phyloP scores from a whole-genome alignment of 2,329 filamentous ascomycete genomes.

The Aspergillus fijiensis region DNA sequence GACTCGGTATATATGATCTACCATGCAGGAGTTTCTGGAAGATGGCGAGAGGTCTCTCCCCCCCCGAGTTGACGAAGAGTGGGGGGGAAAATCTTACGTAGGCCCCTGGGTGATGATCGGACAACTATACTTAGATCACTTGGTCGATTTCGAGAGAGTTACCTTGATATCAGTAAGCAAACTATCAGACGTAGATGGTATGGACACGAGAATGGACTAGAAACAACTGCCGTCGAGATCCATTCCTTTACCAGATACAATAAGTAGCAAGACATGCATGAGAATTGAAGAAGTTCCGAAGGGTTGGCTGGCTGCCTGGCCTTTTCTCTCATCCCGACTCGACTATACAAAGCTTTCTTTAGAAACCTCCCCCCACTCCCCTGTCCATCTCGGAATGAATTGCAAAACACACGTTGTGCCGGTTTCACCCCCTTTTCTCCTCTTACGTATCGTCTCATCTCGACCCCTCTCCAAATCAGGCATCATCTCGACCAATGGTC shows the following conservation, averaged over 20 bases:
- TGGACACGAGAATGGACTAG: background rate
- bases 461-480: background rate
- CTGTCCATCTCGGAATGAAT: background rate
- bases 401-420: background rate
- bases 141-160: no score
- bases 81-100: no score
- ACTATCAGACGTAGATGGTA: no score
- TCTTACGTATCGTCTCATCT: background rate
- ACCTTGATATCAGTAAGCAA: no score
- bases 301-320: background rate
- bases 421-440: background rate
- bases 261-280: background rate
- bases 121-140: no score
- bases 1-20: no score
- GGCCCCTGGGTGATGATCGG: no score
- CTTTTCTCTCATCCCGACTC: background rate
- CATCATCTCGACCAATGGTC: background rate
- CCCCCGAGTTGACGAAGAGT: no score
- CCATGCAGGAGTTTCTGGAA: no score
- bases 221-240: background rate
- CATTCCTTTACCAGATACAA: background rate
- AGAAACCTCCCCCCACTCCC: background rate
- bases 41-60: no score
- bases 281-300: background rate
- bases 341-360: background rate